Evolutionary conservation across 1,139 yeast genomes (phyloP), one percentile per base, ranked within the genome.

Genomic region (Blastobotrys persicus): DNA sequence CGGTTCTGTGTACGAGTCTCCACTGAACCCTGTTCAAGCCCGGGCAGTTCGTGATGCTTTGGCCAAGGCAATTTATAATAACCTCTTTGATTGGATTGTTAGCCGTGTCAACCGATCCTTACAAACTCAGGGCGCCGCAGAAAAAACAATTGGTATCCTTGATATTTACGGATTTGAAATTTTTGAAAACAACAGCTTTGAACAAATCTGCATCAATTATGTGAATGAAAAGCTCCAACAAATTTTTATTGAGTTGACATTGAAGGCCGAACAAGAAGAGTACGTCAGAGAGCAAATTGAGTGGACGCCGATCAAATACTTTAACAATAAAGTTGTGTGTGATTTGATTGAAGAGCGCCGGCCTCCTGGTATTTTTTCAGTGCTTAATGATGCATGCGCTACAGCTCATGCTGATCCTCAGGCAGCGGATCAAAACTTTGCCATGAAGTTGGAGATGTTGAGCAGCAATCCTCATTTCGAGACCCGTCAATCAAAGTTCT

Each of bases 111-210:
- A 94, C 66, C 70, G 75, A 46, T 87, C 97, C 0, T 72, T 85
- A 58, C 74, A 75, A 41, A 71, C 78, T 7, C 69, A 75, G 42
- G 70, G 73, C 16, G 72, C 74, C 43, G 79, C 79, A 38, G 76
- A 76, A 47, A 88, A 85, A 67, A 79, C 92, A 11, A 84, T 94
- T 62, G 99, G 99, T 57, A 94, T 94, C 63, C 77, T 94, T 63
- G 99, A 94, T 79, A 94, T 94, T 59, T 94, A 94, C 65, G 99
- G 99, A 6, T 94, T 94, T 72, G 99, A 94, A 68, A 92, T 94
- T 64, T 94, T 94, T 64, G 98, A 92, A 50, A 92, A 88, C 63
- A 92, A 92, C 72, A 88, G 96, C 2, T 92, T 94, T 68, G 98
- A 94, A 67, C 99, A 92, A 69, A 78, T 92, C 58, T 92, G 98